Evolutionary conservation across 257 asterid genomes (phyloP), one percentile per base, ranked within the genome.

Genomic region (Phtheirospermum japonicum): DNA sequence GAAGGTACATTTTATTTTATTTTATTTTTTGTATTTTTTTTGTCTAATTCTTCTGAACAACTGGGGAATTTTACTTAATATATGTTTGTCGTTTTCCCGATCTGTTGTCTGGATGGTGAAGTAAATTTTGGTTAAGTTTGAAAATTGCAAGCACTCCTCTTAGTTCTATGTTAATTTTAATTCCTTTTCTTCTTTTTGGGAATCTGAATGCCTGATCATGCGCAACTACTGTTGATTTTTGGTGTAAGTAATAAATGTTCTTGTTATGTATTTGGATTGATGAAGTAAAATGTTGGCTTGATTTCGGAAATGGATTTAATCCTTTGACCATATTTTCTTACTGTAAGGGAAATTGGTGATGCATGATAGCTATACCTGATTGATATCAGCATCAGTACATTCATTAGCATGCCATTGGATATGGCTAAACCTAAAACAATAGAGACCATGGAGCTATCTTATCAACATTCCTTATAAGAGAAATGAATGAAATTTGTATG

Each of bases 1-100:
- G 57, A 91, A 91, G 88, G 98, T 88, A 49, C 61, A 23, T 57
- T 75, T 68, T 55, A n/a, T n/a, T n/a, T n/a, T n/a, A n/a, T n/a
- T 8, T 48, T 28, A 26, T 57, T 28, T 53, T 16, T 36, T 36
- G 9, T 36, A 56, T 18, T 2, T 26, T 55, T 11, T 31, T 10
- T 45, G 14, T 26, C 19, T 30, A 9, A 56, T 43, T 62, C 34
- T 69, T 67, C 49, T 11, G 12, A 61, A 40, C 3, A 46, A 31
- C n/a, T 39, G 42, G 19, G 19, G 19, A 16, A n/a, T n/a, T n/a
- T n/a, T n/a, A n/a, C n/a, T n/a, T n/a, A n/a, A n/a, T n/a, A n/a
- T n/a, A n/a, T n/a, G n/a, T n/a, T n/a, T n/a, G n/a, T n/a, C n/a
- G n/a, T n/a, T n/a, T n/a, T n/a, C n/a, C n/a, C n/a, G n/a, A n/a